phyloP scores from a whole-genome alignment of 176 grass and related monocot genomes.

The Zoysia japonica region DNA sequence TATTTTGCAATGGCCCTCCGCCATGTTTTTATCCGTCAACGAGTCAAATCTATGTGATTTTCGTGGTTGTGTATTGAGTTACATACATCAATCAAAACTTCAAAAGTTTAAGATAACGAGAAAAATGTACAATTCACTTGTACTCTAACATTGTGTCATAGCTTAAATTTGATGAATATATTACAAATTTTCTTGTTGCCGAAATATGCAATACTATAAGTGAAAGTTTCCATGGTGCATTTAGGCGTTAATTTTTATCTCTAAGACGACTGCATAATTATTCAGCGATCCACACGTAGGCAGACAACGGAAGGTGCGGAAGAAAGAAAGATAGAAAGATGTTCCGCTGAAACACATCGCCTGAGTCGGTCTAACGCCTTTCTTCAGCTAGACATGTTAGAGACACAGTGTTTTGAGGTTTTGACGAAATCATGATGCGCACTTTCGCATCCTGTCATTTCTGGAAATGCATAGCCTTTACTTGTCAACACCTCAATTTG shows the following conservation, averaged over 20 bases:
- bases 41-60: not conserved
- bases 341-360: not conserved
- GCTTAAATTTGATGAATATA: no score
- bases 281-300: not conserved
- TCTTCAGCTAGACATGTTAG: not conserved
- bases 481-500: not conserved
- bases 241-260: not conserved
- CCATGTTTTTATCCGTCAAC: not conserved
- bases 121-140: no score
- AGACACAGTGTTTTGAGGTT: not conserved
- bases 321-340: not conserved
- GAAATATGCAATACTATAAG: not conserved
- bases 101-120: no score
- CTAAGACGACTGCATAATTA: no score
- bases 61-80: not conserved
- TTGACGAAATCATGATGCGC: not conserved
- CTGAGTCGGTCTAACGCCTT: not conserved
- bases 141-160: no score
- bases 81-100: no score
- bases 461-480: not conserved
- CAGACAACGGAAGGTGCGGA: not conserved
- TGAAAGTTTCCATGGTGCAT: not conserved
- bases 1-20: not conserved
- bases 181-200: not conserved
- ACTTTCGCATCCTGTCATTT: not conserved